Base-by-base conservation (phyloP, 192 early-diverging fungal genomes). In the Rhizoclosmatium sp. region DNA sequence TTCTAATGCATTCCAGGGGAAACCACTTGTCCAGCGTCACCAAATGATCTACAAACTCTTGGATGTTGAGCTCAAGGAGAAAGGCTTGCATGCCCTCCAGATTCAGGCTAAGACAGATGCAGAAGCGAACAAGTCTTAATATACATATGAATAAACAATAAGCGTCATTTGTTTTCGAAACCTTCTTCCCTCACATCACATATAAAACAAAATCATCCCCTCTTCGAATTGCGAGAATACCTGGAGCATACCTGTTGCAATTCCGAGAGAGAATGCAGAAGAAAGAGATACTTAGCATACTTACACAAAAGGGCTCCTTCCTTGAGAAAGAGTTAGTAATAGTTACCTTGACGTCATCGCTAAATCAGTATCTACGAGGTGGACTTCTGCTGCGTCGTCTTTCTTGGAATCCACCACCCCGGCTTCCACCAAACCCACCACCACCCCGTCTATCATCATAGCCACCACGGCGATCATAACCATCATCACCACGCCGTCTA, bases 81-180 rank as follows among this genome's bases (percentile, higher is more conserved):
- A 75, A 47, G 86, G 86, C 42, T 80, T 96, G 14, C 95, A 96
- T 76, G 95, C 95, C 4, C 81, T 96, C 64, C 84, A 91, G 7
- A 86, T 96, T 58, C 90, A 87, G 23, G 94, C 95, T 3, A 92
- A 91, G 84, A 94, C 93, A 1, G 87, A 86, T 1, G 82, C 81
- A 5, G 93, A 95, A 61, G 78, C 48, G 4, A 67, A 47, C 49
- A 76, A 76, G n/a, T 71, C 12, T 54, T 12, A 12, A 65, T 23
- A 10, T 65, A 65, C 16, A 54, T 54, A 12, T 16, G 51, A 54
- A 54, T 16, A 54, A 54, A 7, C 5, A 31, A 31, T 31, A 31
- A 31, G 31, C 31, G 31, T 31, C 31, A 31, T 31, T 31, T 31
- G 31, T 56, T 56, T 56, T 56, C 54, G 54, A n/a, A 56, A 56